Evolutionary conservation across 1,139 yeast species (phyloP).

Genomic region (Saccharomyces hybrid): DNA sequence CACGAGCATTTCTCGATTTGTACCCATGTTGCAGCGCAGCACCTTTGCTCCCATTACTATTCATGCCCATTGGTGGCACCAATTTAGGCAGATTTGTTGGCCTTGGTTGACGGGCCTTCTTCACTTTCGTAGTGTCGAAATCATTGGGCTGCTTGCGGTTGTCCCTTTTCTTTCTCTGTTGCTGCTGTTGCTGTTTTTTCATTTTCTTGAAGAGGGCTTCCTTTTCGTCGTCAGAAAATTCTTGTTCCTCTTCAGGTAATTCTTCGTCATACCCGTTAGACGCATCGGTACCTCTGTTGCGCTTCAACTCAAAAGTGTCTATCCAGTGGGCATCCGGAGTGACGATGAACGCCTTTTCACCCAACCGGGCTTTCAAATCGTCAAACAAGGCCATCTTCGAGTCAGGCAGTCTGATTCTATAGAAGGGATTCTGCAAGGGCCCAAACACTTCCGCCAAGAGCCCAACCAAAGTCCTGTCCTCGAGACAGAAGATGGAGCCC

Average conservation of each 20-base stretch:
- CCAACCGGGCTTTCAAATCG: constrained; percentile 42
- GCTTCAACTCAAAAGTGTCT: constrained; percentile 63
- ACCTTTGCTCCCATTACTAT: neutral
- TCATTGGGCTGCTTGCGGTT: constrained; percentile 2
- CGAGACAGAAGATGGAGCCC: constrained; percentile 71
- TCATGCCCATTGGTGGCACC: neutral
- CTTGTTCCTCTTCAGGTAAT: constrained; percentile 85
- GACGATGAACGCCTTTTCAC: constrained; percentile 61
- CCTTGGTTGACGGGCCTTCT: neutral
- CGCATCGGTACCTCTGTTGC: constrained; percentile 84
- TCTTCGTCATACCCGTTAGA: constrained; percentile 94
- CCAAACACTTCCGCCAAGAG: constrained; percentile 87
- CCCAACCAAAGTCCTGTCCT: constrained; percentile 69
- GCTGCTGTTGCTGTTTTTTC: constrained; percentile 38
- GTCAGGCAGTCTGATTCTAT: constrained; percentile 61
- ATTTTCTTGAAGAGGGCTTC: constrained; percentile 42
- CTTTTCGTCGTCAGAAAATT: constrained; percentile 86
- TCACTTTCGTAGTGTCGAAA: neutral
- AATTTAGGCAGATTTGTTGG: neutral
- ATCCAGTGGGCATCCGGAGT: constrained; percentile 75
- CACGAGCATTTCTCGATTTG: constrained; percentile 20
- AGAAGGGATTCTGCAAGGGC: constrained; percentile 73
- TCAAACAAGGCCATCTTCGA: constrained; percentile 34
- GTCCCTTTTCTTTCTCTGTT: constrained; percentile 6
- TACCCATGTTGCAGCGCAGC: constrained; percentile 10